Evolutionary conservation across 345 rosid genomes (phyloP), one percentile per base, ranked within the genome.

Genomic region (Citrus trifoliata): DNA sequence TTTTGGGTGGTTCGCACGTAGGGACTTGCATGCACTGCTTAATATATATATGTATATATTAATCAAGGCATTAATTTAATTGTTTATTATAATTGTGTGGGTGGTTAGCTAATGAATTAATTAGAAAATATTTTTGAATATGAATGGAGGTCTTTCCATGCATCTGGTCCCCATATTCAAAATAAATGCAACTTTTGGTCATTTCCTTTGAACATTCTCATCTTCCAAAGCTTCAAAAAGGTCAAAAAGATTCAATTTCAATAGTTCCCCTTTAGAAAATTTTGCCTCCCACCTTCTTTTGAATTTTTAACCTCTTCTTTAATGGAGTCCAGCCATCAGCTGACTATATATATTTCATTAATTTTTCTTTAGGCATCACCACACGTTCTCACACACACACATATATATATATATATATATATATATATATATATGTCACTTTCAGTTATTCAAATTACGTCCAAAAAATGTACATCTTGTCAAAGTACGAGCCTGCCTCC

Each of bases 171-270:
- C 74, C 35, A 35, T 32, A 32, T 74, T 25, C 68, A 74, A 61
- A 74, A 61, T 74, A 61, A 74, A 42, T 40, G 69, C 25, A 22
- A 42, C 77, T 60, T 83, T 79, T 83, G 78, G 78, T 80, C 71
- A 71, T 71, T 77, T 79, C 37, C 81, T 12, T 48, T 30, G 24
- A 37, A 48, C 25, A 67, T 67, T 9, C 51, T 42, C 72, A 74
- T 63, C 58, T 76, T 63, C 59, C 80, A 37, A 75, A 1, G 79
- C 40, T 63, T 69, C 69, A n/a, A 73, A 25, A 81, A 86, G 82
- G 88, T 86, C 86, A 83, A 79, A 83, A 84, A 80, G 86, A 63
- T 55, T 71, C 59, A 80, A 38, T 68, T 13, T 46, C 51, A 46
- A 46, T 13, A 64, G 27, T 65, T 55, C 35, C 35, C 24, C 40